These are phyloP conservation scores for Trichomonascaceae sp. DNA, from an alignment of 1,139 yeast species.

Conservation along the genomic window DNA sequence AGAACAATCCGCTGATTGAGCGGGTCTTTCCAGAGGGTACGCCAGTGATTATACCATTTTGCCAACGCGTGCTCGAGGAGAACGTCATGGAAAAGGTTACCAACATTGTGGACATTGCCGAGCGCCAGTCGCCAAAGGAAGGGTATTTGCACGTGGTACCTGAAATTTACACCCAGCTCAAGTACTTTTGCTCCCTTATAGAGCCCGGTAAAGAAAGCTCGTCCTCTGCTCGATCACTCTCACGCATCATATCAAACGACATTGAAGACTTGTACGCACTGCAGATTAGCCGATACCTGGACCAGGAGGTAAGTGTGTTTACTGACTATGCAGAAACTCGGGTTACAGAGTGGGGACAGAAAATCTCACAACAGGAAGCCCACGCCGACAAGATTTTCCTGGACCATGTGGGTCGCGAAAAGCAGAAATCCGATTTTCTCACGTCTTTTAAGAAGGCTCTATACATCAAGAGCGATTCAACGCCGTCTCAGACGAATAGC, in stretches of 20 bases:
- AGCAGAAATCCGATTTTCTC: constrained; percentile 36
- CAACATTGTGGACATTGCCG: constrained; percentile 14
- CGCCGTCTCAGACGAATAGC: constrained; percentile 2
- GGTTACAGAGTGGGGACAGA: constrained; percentile 26
- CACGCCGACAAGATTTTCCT: constrained; percentile 30
- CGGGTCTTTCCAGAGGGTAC: constrained; percentile 19
- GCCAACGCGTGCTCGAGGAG: constrained; percentile 27
- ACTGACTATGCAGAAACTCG: constrained; percentile 19
- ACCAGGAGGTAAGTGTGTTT: constrained; percentile 28
- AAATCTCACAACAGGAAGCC: constrained; percentile 24
- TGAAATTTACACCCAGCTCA: constrained; percentile 12
- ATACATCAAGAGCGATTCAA: constrained; percentile 11
- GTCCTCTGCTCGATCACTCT: constrained; percentile 22
- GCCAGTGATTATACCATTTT: constrained; percentile 20
- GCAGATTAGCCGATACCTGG: constrained; percentile 28
- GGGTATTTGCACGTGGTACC: constrained; percentile 16
- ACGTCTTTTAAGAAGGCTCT: constrained; percentile 39
- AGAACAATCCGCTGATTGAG: constrained; percentile 27
- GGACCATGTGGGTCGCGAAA: constrained; percentile 31
- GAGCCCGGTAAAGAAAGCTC: constrained; percentile 17
- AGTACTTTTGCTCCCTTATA: constrained; percentile 14
- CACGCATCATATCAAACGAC: constrained; percentile 24
- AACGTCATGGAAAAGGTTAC: constrained; percentile 22
- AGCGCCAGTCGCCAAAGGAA: constrained; percentile 4
- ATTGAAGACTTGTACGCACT: constrained; percentile 38